Evolutionary conservation across 169 alveolate genomes (phyloP).

Genomic region (Amoebophrya sp.): DNA sequence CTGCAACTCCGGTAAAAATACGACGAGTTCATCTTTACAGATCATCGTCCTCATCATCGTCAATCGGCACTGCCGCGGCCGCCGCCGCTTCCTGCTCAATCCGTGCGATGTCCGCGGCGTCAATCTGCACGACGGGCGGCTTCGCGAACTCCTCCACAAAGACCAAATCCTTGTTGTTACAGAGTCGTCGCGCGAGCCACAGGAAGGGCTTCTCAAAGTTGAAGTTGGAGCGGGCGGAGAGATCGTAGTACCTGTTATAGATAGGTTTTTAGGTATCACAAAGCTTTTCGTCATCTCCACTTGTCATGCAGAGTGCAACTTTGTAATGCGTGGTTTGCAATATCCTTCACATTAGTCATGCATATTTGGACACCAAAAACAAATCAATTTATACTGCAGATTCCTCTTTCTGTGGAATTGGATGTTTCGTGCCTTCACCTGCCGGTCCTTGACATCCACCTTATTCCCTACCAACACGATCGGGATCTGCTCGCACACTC

Average conservation of each 20-base stretch:
- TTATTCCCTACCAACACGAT: slow-evolving; percentile 98
- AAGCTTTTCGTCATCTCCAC: too few species aligned
- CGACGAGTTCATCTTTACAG: neutral
- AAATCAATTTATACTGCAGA: slow-evolving; percentile 74
- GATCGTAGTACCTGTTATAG: slow-evolving; percentile 80
- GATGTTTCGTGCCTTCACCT: slow-evolving; percentile 97
- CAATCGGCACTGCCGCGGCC: neutral
- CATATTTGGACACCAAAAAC: too few species aligned
- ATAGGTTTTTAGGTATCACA: too few species aligned
- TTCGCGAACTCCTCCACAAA: slow-evolving; percentile 73
- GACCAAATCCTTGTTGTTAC: slow-evolving; percentile 68
- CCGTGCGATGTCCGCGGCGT: slow-evolving; percentile 66
- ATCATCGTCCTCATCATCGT: neutral
- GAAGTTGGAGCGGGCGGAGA: slow-evolving; percentile 95
- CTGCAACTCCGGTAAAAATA: neutral
- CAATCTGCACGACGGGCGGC: slow-evolving; percentile 76
- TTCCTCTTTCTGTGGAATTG: slow-evolving; percentile 96
- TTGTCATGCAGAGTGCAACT: too few species aligned
- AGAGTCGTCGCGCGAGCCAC: slow-evolving; percentile 92
- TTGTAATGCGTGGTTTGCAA: too few species aligned
- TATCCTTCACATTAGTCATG: too few species aligned
- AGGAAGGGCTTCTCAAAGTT: slow-evolving; percentile 97
- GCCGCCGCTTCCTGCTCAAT: slow-evolving; percentile 58
- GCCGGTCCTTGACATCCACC: slow-evolving; percentile 95
- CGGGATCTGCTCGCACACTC: slow-evolving; percentile 99